Base-by-base conservation (phyloP, 2,329 filamentous ascomycete species). In the Verticillium longisporum region DNA sequence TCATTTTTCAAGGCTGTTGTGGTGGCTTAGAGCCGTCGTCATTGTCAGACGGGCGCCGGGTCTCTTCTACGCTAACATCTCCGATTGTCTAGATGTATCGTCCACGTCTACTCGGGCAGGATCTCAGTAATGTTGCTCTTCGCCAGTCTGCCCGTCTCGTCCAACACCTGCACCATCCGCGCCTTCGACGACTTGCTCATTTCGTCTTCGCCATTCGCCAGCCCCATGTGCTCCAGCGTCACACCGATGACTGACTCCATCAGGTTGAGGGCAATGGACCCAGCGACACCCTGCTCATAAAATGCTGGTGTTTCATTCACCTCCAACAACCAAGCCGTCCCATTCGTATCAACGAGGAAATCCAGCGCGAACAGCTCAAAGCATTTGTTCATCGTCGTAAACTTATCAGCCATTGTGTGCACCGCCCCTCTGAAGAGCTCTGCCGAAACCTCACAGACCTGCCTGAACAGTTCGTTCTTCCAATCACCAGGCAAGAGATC, bases 271-370 rank as follows among this genome's bases (percentile, higher is more conserved):
- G 74, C 69, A 56, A 76, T 41, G n/a, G 69, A 66, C 0, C 73
- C 73, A 0, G 74, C 72, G 1, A 72, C 68, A 0, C 71, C 72
- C 1, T 71, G 65, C 26, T 76, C 61, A 54, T 76, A 76, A 50
- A 76, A 75, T 0, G 74, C 74, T 0, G 74, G 74, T 26, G 73
- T 74, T 65, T 76, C 73, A 18, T 76, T 76, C 1, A 72, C 73
- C 61, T 76, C 74, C 0, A 76, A 60, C 0, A 76, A 59, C 74
- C 74, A 76, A 0, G 68, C 71, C 0, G 60, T 68, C 0, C 73
- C 74, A 0, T 61, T 60, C 0, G 64, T 63, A 38, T 76, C 74
- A 6, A 76, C 58, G 18, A 76, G 62, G 31, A 74, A 76, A 55
- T 76, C 74, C 0, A 74, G 62, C 0, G 69, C 74, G 33, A 75